Evolutionary conservation across 768 basidiomycete genomes (phyloP), one percentile per base, ranked within the genome.

Genomic region (Pleurotus eryngii): DNA sequence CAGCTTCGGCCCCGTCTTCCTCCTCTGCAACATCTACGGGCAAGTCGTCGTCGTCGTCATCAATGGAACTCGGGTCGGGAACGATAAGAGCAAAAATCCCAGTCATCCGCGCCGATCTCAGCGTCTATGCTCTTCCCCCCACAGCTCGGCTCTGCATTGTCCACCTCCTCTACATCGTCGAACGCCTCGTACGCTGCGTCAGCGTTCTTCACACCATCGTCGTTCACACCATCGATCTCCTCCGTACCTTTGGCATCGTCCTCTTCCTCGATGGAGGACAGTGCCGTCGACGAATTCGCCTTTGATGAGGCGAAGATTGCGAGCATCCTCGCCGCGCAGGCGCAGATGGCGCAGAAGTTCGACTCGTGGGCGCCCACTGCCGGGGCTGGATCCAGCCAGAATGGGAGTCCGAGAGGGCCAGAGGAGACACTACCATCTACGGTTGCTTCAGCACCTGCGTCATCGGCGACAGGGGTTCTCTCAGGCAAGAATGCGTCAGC

Each of bases 311-410:
- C 51, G 51, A 39, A 42, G n/a, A 54, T 54, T 17, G 51, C 51
- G 14, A 54, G 51, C 12, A 40, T 54, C 4, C 51, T 54, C 3
- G 51, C 51, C 11, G 35, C 51, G 22, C 51, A 54, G 39, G 39
- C 39, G 15, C 37, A 54, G 39, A 54, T 54, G 51, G 51, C 51
- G 35, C 51, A 54, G 18, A 54, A 54, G 39, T 54, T 54, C 15
- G 51, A 54, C 38, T 37, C 35, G 5, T 54, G 51, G 51, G 24
- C 18, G 37, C 38, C 49, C 6, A 27, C 12, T 20, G 22, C 30
- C 5, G 49, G 49, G 24, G 15, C 15, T 27, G 51, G 51, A 37
- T 54, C 51, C 37, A 35, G 30, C 30, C 39, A 54, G 51, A 30
- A 17, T 9, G 51, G 39, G 8, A 54, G 51, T 24, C 51, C 51